A percentile compares a stretch with the other conserved stretches of the same genome.
These are phyloP conservation scores for Penicillium frequentans DNA, from an alignment of 2,329 filamentous ascomycete species.

Conservation along the genomic window DNA sequence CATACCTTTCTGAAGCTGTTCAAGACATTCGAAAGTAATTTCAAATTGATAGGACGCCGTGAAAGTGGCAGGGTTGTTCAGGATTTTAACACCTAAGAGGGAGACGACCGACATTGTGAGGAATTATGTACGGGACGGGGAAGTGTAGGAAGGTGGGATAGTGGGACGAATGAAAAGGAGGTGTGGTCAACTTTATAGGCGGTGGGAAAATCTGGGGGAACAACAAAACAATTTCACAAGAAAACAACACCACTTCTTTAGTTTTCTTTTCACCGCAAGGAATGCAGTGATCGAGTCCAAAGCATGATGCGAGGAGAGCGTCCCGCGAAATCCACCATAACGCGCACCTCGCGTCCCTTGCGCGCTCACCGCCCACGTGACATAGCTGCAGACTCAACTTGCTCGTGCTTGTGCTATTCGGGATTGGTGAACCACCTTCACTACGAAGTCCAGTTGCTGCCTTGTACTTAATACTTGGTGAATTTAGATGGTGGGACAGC, in stretches of 20 bases:
- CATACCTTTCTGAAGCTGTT: conserved; percentile 86
- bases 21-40: conserved; percentile 97
- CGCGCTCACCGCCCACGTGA: conserved; percentile 38
- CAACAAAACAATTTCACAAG: conserved; percentile 20
- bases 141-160: conserved; percentile 9
- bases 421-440: conserved; percentile 6
- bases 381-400: not conserved
- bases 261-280: conserved; percentile 19
- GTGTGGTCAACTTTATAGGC: conserved; percentile 15
- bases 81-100: conserved; percentile 88
- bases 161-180: conserved; percentile 7
- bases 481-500: not conserved
- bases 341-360: conserved; percentile 32
- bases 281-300: conserved; percentile 20
- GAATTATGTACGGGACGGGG: conserved; percentile 17
- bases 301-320: conserved; percentile 17
- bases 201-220: conserved; percentile 5
- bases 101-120: conserved; percentile 89
- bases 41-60: conserved; percentile 93
- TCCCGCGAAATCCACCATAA: conserved; percentile 12
- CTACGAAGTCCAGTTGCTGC: not conserved
- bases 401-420: conserved; percentile 23
- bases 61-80: conserved; percentile 97
- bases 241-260: not conserved
- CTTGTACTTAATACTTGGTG: not conserved